These are phyloP conservation scores for Aspergillus texensis DNA, from an alignment of 2,329 filamentous ascomycete species.

Conservation along the genomic window DNA sequence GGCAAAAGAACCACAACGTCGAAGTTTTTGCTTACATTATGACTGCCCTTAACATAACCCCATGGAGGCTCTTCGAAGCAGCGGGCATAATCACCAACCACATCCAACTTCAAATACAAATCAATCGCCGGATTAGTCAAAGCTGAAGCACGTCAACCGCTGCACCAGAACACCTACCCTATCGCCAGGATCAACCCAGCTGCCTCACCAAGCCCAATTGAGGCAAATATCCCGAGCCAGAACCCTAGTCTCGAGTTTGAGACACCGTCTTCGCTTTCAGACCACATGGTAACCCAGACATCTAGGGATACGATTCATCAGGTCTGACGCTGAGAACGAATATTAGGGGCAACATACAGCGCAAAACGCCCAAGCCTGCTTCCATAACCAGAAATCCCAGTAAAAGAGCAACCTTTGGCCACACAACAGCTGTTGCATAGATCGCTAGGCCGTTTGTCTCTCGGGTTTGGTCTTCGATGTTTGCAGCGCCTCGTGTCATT, in stretches of 20 bases:
- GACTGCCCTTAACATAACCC: no score
- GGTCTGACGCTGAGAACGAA: not conserved
- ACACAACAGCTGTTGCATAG: not conserved
- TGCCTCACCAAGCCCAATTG: no score
- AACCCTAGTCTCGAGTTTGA: not conserved
- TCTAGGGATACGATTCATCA: not conserved
- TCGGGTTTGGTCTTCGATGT: not conserved
- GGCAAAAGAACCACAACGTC: no score
- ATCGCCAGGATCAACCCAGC: no score
- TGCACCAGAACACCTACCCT: no score
- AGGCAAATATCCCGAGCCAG: no score
- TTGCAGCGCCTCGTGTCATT: not conserved
- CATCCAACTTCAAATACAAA: no score
- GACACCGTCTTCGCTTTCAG: not conserved
- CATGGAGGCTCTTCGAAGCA: no score
- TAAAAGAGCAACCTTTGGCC: not conserved
- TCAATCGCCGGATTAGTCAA: no score
- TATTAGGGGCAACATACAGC: not conserved
- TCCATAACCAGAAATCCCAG: not conserved
- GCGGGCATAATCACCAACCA: no score
- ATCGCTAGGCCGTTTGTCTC: not conserved
- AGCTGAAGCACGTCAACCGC: no score
- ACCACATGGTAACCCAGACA: not conserved
- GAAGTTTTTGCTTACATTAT: no score
- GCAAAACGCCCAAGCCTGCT: not conserved